Evolutionary conservation across 2,329 filamentous ascomycete species (phyloP).

Genomic region (Aspergillus candidus): DNA sequence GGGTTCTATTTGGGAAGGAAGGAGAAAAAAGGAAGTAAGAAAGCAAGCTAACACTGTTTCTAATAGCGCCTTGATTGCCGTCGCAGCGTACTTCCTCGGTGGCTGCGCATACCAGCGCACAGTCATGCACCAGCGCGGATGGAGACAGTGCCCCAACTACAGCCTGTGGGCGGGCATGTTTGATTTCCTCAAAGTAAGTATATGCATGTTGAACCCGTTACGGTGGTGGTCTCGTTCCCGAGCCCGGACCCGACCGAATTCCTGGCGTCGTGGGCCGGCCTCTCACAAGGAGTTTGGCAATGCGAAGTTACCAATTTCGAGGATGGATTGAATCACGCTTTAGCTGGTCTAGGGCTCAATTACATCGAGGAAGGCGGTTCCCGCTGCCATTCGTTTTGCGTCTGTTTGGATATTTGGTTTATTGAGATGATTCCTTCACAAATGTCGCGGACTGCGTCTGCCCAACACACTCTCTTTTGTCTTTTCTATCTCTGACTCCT

Average conservation of each 20-base stretch:
- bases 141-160: constrained; percentile 94
- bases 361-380: constrained; percentile 6
- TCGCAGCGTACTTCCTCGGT: constrained; percentile 83
- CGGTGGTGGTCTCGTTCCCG: constrained; percentile 23
- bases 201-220: constrained; percentile 34
- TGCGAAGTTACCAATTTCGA: constrained; percentile 25
- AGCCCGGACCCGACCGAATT: constrained; percentile 1
- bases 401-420: constrained; percentile 5
- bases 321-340: constrained; percentile 29
- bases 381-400: neutral
- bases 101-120: constrained; percentile 94
- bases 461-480: no score
- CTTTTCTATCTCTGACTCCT: no score
- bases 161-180: constrained; percentile 84
- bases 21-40: neutral
- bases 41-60: neutral
- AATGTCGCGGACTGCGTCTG: no score
- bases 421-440: neutral
- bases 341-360: constrained; percentile 19
- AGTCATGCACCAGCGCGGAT: constrained; percentile 88
- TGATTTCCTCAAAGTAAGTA: constrained; percentile 71
- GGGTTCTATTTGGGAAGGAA: neutral
- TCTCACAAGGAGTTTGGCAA: constrained; percentile 20
- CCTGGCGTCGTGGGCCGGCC: constrained; percentile 16
- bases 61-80: constrained; percentile 54